Conservation (phyloP, 768 basidiomycete genomes). For the Phylloporus sp. region DNA sequence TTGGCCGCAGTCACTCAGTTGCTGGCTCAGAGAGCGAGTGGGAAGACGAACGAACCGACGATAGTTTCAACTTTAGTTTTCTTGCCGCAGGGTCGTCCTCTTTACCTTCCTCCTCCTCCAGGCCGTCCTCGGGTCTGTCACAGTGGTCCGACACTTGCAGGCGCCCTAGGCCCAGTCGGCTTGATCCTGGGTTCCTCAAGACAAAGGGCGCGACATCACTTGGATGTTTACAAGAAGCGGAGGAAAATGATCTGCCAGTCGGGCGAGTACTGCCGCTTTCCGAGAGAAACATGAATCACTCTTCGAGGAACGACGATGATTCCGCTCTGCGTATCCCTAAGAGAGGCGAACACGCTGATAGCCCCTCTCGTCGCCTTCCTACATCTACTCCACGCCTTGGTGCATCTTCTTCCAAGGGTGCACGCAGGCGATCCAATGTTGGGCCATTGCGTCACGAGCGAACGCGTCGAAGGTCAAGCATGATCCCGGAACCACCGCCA, state of each 20-base stretch:
- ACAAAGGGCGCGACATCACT: slow-evolving; percentile 46
- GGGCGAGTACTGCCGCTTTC: slow-evolving; percentile 41
- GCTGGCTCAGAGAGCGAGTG: slow-evolving; percentile 80
- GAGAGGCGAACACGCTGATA: slow-evolving; percentile 34
- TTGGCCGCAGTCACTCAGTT: slow-evolving; percentile 36
- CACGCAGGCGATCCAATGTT: slow-evolving; percentile 64
- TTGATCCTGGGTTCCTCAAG: slow-evolving; percentile 66
- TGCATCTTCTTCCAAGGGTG: slow-evolving; percentile 34
- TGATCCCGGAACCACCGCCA: slow-evolving; percentile 69
- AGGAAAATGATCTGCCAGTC: slow-evolving; percentile 47
- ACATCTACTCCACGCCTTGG: slow-evolving; percentile 38
- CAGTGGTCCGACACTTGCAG: slow-evolving; percentile 26
- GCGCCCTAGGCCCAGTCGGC: slow-evolving; percentile 58
- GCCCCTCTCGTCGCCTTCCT: slow-evolving; percentile 48
- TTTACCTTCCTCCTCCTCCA: slow-evolving; percentile 35
- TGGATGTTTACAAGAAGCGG: slow-evolving; percentile 66
- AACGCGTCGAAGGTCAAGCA: slow-evolving; percentile 66
- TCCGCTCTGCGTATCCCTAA: slow-evolving; percentile 31
- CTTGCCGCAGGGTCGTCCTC: slow-evolving; percentile 32
- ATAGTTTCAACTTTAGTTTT: slow-evolving; percentile 59
- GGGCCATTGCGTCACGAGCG: slow-evolving; percentile 75
- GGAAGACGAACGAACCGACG: slow-evolving; percentile 86
- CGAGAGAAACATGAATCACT: slow-evolving; percentile 63
- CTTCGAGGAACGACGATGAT: slow-evolving; percentile 24
- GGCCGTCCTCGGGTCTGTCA: slow-evolving; percentile 14